Evolutionary conservation across 805 yeast species (phyloP), one percentile per base, ranked within the genome.

Genomic region (Candida manassasensis): DNA sequence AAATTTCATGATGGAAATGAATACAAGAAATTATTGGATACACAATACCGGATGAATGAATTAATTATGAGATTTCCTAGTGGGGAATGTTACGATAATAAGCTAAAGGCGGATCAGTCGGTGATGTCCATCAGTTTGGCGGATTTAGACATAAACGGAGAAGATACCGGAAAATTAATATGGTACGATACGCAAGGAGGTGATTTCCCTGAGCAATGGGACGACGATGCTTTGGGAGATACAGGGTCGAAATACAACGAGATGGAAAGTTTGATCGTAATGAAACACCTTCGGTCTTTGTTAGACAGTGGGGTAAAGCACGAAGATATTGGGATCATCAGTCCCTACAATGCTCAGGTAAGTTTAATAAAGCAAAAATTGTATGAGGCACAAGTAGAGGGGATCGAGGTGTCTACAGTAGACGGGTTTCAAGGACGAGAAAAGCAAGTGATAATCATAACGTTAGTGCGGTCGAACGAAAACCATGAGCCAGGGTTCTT

Each of bases 371-470:
- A 78, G 42, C 65, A 60, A 27, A 62, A 66, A 21, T 19, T 41
- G 29, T 42, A 45, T 6, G 54, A 53, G 3, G 34, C 42, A 13
- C 62, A 60, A 32, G 12, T 25, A 15, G 37, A 37, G 4, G 42
- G 39, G 1, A 62, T 90, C 4, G 97, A 90, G 51, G 75, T 89
- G 0, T 77, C 95, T 4, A 86, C 97, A 0, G 90, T 90, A 4
- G 98, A 90, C 61, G 97, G 97, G 1, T 93, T 90, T 50, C 98
- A 90, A 63, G 98, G 98, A 1, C 67, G 97, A 42, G 98, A 90
- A 52, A 93, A 90, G 55, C 94, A 89, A 48, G 81, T 79, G 0
- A 87, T 90, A 5, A 70, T 90, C 1, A 61, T 93, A 9, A 73
- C 93, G 2, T 57, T 90, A 36, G 97, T 90, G 2, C 68, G 98